Evolutionary conservation across 1,284 basidiomycete genomes (phyloP).

Genomic region (Tilletia horrida): DNA sequence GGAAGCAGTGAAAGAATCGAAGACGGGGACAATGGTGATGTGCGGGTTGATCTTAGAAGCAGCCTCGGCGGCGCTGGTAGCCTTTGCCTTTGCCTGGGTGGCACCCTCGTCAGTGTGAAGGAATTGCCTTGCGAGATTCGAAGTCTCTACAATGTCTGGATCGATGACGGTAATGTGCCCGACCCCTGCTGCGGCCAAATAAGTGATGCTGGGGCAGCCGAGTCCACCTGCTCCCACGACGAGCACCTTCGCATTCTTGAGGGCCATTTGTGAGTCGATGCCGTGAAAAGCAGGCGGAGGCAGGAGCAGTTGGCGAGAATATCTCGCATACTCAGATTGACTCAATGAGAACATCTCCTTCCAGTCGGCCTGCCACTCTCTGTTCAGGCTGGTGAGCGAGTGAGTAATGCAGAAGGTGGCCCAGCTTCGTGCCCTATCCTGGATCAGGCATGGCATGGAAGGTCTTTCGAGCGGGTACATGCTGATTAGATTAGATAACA

Average conservation of each 20-base stretch:
- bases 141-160: conserved; percentile 82
- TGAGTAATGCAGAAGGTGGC: too few relatives aligned
- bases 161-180: conserved; percentile 87
- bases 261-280: conserved; percentile 70
- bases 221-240: conserved; percentile 94
- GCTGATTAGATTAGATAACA: conserved; percentile 19
- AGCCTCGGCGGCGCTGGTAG: not conserved
- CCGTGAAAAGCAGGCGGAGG: conserved; percentile 68
- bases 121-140: conserved; percentile 90
- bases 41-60: conserved; percentile 40
- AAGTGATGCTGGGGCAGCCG: conserved; percentile 91
- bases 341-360: conserved; percentile 43
- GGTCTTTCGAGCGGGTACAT: too few relatives aligned
- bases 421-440: too few relatives aligned
- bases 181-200: conserved; percentile 84
- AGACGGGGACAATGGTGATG: conserved; percentile 32
- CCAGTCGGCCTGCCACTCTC: not conserved
- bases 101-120: conserved; percentile 76
- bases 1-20: conserved; percentile 25
- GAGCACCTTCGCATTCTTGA: conserved; percentile 71
- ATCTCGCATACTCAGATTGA: conserved; percentile 74
- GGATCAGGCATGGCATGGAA: too few relatives aligned
- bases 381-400: too few relatives aligned
- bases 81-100: conserved; percentile 57
- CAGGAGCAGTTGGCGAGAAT: conserved; percentile 96